Percentiles rank a stretch among this genome's conserved stretches.
phyloP scores from a whole-genome alignment of 225 moss, liverwort and hornwort genomes.

The Pleurozium schreberi region DNA sequence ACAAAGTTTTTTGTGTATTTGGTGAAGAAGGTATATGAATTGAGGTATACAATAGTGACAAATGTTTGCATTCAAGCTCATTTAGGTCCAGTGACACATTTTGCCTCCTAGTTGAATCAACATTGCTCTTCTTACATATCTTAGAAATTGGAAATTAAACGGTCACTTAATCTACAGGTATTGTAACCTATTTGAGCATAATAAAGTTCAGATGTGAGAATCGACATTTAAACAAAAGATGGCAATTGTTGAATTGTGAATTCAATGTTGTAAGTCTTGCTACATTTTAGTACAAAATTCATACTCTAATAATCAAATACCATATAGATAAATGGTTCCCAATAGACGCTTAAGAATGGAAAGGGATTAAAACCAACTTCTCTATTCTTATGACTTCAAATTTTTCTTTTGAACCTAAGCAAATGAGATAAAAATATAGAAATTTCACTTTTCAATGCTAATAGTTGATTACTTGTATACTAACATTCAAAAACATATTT shows the following conservation, averaged over 20 bases:
- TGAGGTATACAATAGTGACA: not conserved
- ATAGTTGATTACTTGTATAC: not conserved
- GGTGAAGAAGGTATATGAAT: not conserved
- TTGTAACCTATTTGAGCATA: too few species aligned
- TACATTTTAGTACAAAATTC: not conserved
- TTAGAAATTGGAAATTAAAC: not conserved
- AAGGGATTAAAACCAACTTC: not conserved
- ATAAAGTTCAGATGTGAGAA: not conserved
- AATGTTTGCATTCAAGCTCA: not conserved
- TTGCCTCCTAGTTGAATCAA: too few species aligned
- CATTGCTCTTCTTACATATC: not conserved
- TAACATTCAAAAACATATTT: not conserved
- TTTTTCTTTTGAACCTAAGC: not conserved
- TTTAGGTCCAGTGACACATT: not conserved
- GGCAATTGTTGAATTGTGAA: not conserved
- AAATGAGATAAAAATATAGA: not conserved
- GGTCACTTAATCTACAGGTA: not conserved
- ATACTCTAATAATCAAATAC: not conserved
- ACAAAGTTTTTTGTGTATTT: too few species aligned
- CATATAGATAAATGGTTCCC: fast-evolving
- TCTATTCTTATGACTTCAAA: not conserved
- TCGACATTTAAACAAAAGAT: not conserved
- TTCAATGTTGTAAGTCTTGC: not conserved
- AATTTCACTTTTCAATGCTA: not conserved
- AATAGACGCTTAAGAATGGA: not conserved